These are phyloP conservation scores for Triangularia verruculosa DNA, from an alignment of 2,329 filamentous ascomycete species.

Conservation along the genomic window DNA sequence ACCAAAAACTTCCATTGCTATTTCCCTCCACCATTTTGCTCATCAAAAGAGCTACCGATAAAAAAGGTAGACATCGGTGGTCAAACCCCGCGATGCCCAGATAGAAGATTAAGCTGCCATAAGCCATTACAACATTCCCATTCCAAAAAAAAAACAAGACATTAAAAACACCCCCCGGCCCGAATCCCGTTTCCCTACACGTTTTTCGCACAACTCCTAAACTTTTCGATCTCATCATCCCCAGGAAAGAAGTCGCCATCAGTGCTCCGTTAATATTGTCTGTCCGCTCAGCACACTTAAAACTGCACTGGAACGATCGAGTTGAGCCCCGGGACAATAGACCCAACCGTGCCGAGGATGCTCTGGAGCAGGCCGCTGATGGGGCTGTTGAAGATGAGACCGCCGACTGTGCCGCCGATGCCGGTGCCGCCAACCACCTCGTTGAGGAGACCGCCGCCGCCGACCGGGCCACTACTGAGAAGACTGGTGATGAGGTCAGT, in stretches of 20 bases:
- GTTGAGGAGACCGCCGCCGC: slow-evolving; percentile 9
- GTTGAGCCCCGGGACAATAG: background rate
- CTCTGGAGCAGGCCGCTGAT: background rate
- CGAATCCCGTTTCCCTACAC: background rate
- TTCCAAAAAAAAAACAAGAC: background rate
- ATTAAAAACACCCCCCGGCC: background rate
- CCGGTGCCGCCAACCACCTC: slow-evolving; percentile 11
- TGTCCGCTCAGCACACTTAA: background rate
- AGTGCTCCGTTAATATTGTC: no score
- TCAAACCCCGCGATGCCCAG: background rate
- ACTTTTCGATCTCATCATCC: background rate
- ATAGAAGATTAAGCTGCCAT: background rate
- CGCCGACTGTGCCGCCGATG: slow-evolving; percentile 10
- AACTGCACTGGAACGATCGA: background rate
- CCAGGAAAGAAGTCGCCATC: background rate
- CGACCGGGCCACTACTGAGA: slow-evolving; percentile 9
- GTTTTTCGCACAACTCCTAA: background rate
- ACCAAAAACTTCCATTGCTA: background rate
- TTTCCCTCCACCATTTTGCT: background rate
- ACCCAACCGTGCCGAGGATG: slow-evolving; percentile 2
- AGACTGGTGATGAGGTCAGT: slow-evolving; percentile 13
- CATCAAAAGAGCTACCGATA: background rate
- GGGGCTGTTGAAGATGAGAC: slow-evolving; percentile 4
- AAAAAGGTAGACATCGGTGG: background rate
- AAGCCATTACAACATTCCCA: background rate